Evolutionary conservation across 1,284 basidiomycete species (phyloP).

Genomic region (Cryptococcus sp.): DNA sequence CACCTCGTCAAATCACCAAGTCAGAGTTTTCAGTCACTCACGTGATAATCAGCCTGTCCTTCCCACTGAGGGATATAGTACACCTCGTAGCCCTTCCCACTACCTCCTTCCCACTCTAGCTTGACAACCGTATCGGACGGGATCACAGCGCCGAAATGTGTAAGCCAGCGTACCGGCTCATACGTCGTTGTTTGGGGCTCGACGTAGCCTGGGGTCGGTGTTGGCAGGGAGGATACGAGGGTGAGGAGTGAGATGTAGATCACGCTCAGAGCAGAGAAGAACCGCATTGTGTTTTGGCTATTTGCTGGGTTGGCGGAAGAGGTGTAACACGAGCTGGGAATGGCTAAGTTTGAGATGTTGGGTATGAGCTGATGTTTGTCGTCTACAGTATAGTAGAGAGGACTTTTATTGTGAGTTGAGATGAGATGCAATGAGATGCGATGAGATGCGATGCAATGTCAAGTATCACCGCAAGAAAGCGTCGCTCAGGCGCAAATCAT

Average conservation of each 20-base stretch:
- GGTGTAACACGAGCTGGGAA: no score
- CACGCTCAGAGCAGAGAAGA: no score
- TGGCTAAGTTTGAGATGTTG: no score
- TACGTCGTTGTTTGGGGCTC: background rate
- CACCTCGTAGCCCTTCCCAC: constrained; percentile 31
- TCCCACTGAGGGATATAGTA: constrained; percentile 43
- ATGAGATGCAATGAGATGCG: no score
- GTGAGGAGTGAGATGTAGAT: background rate
- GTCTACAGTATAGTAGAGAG: no score
- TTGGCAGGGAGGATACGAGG: background rate
- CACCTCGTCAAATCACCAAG: background rate
- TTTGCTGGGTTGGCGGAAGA: no score
- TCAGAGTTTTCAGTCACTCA: constrained; percentile 13
- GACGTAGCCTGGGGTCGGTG: background rate
- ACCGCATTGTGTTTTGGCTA: background rate
- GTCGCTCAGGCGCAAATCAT: no score
- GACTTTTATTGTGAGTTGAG: no score
- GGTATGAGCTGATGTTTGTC: no score
- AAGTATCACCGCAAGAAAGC: no score
- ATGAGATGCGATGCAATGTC: no score
- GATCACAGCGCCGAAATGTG: constrained; percentile 14
- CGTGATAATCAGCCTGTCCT: constrained; percentile 26
- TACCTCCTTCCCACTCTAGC: constrained; percentile 35
- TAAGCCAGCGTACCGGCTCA: constrained; percentile 14
- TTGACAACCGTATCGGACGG: constrained; percentile 22